Base-by-base conservation (phyloP, 257 asterid species). In the Forsythia viridissima region DNA sequence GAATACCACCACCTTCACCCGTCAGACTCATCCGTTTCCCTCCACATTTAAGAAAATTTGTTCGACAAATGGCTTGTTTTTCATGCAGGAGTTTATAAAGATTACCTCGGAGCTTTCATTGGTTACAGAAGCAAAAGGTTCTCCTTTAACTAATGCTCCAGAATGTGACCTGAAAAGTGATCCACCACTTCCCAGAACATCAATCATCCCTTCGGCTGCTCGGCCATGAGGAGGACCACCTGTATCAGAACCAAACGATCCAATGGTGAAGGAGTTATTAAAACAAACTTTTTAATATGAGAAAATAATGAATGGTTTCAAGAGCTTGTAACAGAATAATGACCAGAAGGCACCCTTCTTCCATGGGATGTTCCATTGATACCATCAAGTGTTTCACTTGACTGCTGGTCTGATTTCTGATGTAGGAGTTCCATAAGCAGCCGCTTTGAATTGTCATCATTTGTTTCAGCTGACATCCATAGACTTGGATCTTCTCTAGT, bases 401-500 rank as follows among this genome's bases (percentile, higher is more conserved):
- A 79, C 76, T 86, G 85, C 39, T 85, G 86, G 70, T 88, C 89
- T 30, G 98, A 81, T 77, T 93, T 96, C 83, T 89, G 99, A 69
- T 92, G 97, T 59, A 96, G 91, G 76, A 96, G 84, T 76, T 96
- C 97, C 98, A 96, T 91, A 73, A 96, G 97, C 85, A 93, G 86
- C 8, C 94, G 94, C 88, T 93, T 96, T 51, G 99, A 96, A 85
- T 87, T 92, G 86, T 96, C 98, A 80, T 96, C 98, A 83, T 88
- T 86, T 13, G 90, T 76, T 76, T 92, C 97, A 61, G 97, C 92
- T 15, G 98, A 92, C 98, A 93, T 92, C 99, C 99, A 96, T 74
- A 93, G 78, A 86, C 96, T 92, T 46, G 93, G 85, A 86, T 96
- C 97, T 82, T 90, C 98, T 42, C 79, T 21, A 70, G 81, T 85